Percentiles rank a stretch among this genome's conserved stretches.
Evolutionary conservation across 139 green algal species (phyloP).

Genomic region (Closterium sp.): DNA sequence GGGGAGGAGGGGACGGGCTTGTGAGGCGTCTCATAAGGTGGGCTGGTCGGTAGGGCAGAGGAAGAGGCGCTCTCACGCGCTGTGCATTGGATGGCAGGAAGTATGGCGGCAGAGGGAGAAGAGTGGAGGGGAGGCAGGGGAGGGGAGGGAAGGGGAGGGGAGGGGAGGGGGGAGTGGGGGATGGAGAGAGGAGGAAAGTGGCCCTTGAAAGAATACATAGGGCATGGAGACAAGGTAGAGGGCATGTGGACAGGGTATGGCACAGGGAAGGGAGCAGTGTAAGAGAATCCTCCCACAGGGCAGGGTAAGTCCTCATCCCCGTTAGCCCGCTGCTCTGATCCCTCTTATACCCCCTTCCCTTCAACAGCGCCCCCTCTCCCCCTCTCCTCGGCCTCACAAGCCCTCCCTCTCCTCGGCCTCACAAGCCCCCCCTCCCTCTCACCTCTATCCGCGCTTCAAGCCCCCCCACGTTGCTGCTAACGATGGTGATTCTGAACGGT

Average conservation of each 20-base stretch:
- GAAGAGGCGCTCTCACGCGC: neutral
- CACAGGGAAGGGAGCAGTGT: neutral
- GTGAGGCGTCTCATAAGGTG: no score
- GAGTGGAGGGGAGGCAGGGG: neutral
- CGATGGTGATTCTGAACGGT: neutral
- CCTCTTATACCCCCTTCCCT: neutral
- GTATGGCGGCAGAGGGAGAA: neutral
- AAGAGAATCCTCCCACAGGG: no score
- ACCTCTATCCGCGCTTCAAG: neutral
- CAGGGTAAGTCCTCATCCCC: neutral
- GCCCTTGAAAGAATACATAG: no score
- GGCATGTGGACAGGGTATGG: neutral
- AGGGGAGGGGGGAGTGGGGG: no score
- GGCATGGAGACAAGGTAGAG: neutral
- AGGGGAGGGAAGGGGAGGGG: no score
- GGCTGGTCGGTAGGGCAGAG: neutral
- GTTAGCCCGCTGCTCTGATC: neutral
- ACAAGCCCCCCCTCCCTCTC: no score
- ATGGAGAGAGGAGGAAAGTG: neutral
- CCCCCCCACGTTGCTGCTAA: neutral
- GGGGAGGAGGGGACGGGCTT: no score
- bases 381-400: neutral
- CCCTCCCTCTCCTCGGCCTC: neutral
- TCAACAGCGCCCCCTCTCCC: neutral
- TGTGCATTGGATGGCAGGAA: neutral